Base-by-base conservation (phyloP, 352 stramenopile genomes). In the Phytophthora brassicae region DNA sequence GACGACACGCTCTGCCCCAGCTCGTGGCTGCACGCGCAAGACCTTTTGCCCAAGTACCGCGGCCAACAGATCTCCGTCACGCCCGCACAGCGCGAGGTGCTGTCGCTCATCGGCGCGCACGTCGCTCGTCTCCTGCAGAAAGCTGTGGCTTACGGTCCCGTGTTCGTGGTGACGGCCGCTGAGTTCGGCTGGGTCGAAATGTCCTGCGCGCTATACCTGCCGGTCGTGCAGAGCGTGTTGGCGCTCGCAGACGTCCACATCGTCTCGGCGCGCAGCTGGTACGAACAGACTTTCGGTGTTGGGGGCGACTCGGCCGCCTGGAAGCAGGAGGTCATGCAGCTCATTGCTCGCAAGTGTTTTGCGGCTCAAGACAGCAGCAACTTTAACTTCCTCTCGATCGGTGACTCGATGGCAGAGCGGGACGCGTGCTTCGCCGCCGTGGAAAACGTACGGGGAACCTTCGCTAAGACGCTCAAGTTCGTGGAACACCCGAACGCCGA, bases 391-490 rank as follows among this genome's bases (percentile, higher is more conserved):
- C 61, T 95, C 16, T 95, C 86, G 6, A 66, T 95, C 9, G 86
- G 86, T 13, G 86, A 95, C 73, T 95, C 86, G 29, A 87, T 95
- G 79, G 86, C 86, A n/a, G 86, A 95, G 66, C 82, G 86, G 6
- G 84, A 95, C 50, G 86, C 86, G 19, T 95, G 86, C 63, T 87
- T 91, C 62, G 74, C 79, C 0, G 86, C 84, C 0, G 80, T 87
- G 2, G 70, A 83, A 12, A 72, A 73, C 26, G 82, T 93, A 13
- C 66, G 74, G 9, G 78, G 64, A 54, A 92, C 85, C 9, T 87
- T 92, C 17, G 86, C 86, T 49, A 95, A 95, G 77, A 93, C 86
- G 44, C 79, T 95, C 58, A 95, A 93, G 63, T 95, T 93, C 41
- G 75, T 95, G 5, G 86, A 95, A 46, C 80, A 90, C 41, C 86